These are phyloP conservation scores for Plasmodium sp. DNA, from an alignment of 169 alveolate species.

Conservation along the genomic window DNA sequence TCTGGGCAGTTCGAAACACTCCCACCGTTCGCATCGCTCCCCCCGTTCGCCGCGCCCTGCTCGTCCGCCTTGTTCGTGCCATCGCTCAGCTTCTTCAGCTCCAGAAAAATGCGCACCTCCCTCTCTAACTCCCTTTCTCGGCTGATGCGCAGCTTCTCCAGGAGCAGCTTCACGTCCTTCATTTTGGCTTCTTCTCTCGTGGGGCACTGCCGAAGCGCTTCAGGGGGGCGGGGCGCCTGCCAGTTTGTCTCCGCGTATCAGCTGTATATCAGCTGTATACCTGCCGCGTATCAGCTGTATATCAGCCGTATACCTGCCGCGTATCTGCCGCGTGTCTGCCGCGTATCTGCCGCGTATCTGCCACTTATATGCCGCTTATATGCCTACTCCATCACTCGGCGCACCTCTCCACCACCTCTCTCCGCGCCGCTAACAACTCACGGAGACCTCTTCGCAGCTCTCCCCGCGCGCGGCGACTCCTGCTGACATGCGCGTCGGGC, in stretches of 20 bases:
- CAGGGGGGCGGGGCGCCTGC: neutral
- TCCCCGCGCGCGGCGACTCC: neutral
- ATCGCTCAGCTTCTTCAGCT: constrained; percentile 11
- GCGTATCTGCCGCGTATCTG: neutral
- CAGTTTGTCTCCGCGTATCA: neutral
- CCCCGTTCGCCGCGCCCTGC: neutral
- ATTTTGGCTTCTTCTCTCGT: neutral
- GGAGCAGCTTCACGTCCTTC: constrained; percentile 22
- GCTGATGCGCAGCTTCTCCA: neutral
- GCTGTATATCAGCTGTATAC: neutral
- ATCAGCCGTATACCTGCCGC: neutral
- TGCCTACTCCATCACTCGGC: neutral
- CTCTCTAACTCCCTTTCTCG: constrained; percentile 60
- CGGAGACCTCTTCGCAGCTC: neutral
- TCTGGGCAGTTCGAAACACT: neutral
- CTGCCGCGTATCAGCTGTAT: neutral
- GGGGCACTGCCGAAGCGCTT: neutral
- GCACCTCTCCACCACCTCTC: neutral
- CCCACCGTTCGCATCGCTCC: neutral
- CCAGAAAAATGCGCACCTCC: constrained; percentile 40
- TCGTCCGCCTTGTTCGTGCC: neutral
- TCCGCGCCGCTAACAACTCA: neutral
- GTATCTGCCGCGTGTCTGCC: neutral
- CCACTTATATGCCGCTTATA: too few species aligned
- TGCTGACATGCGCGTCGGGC: neutral